Evolutionary conservation across 2,329 filamentous ascomycete genomes (phyloP), one percentile per base, ranked within the genome.

Genomic region (Fusarium zealandicum): DNA sequence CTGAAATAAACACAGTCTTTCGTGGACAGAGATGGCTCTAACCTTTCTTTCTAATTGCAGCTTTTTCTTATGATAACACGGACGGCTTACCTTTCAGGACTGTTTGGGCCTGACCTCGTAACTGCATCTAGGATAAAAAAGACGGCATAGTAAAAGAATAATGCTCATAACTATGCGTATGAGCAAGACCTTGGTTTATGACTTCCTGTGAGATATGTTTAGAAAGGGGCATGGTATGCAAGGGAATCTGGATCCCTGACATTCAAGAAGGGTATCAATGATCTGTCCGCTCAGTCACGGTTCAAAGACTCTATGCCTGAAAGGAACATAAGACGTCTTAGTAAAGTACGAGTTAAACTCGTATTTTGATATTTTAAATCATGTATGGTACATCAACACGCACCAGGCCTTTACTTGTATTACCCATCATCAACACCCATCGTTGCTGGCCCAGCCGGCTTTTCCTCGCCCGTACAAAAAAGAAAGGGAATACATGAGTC

Each of bases 31-130:
- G 11, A 27, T 11, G 5, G 25, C 22, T 36, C 32, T 25, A 8
- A 42, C 39, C 22, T n/a, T 22, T 27, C n/a, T 25, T 35, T 39
- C 50, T 25, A 28, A n/a, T 42, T 42, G 39, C 54, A 84, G 81
- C 54, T 72, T 0, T 82, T 84, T 46, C 73, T 90, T 25, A 84
- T 85, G 48, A 46, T 81, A 20, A 81, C 81, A 51, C 78, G 87
- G 36, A 75, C 80, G 14, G 74, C 78, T 13, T 89, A 88, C 69
- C 73, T 90, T 6, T 50, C 79, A 13, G 87, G 86, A 1, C 31
- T 81, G 2, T 88, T 90, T 72, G 86, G 85, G 3, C 73, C 76
- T 5, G 77, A 80, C 57, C 67, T 55, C 25, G 35, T 40, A n/a
- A 48, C 57, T 20, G 38, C 43, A 32, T 46, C 41, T 6, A 25